A percentile compares a stretch with the other conserved stretches of the same genome.
These are phyloP conservation scores for Sphenostylis stenocarpa DNA, from an alignment of 306 rosid genomes.

Conservation along the genomic window DNA sequence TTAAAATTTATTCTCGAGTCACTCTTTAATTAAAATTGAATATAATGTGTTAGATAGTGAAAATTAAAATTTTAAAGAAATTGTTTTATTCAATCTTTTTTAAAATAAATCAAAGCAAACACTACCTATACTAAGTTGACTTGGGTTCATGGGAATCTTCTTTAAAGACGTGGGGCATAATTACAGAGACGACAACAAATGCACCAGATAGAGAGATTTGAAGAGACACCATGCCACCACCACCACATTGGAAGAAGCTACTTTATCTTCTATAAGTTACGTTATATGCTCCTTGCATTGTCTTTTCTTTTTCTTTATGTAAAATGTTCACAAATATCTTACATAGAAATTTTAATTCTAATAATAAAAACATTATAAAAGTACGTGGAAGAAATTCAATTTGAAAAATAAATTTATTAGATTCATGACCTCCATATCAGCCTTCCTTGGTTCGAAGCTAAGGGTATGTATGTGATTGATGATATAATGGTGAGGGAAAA, in stretches of 20 bases:
- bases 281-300: conserved; percentile 20
- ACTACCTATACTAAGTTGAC: conserved; percentile 32
- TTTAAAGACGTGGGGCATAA: conserved; percentile 53
- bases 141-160: conserved; percentile 37
- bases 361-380: no score
- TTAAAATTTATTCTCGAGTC: no score
- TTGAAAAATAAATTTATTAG: no score
- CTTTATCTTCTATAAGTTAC: not conserved
- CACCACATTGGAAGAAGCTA: not conserved
- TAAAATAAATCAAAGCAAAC: not conserved
- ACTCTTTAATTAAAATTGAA: no score
- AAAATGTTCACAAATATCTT: no score
- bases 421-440: no score
- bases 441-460: not conserved
- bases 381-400: no score
- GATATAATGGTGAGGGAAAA: not conserved
- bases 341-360: no score
- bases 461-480: not conserved
- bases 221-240: conserved; percentile 31
- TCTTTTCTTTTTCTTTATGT: not conserved
- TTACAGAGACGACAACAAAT: conserved; percentile 42
- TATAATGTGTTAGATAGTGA: no score
- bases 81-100: not conserved
- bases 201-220: conserved; percentile 41
- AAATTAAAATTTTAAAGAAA: no score